phyloP scores from a whole-genome alignment of 2,329 filamentous ascomycete species.

The Parafenestella ontariensis region DNA sequence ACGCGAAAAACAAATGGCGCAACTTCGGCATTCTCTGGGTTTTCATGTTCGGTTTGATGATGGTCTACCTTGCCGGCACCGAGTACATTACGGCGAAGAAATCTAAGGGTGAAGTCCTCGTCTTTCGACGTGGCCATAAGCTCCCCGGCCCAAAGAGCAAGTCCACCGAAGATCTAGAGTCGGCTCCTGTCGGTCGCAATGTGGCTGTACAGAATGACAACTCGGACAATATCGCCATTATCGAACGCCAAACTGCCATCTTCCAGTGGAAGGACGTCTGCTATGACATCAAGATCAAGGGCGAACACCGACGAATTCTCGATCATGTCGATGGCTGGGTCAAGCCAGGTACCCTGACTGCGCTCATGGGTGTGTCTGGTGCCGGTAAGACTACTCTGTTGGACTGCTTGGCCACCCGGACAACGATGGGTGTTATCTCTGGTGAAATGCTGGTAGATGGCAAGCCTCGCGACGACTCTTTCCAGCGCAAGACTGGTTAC shows the following conservation, averaged over 20 bases:
- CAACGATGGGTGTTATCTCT: conserved; percentile 85
- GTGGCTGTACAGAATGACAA: conserved; percentile 46
- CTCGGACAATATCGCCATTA: conserved; percentile 52
- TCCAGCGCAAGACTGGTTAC: conserved; percentile 92
- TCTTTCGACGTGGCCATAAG: conserved; percentile 57
- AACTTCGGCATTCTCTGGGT: conserved; percentile 57
- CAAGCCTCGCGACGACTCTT: conserved; percentile 74
- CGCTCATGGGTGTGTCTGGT: conserved; percentile 88
- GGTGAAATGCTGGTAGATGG: conserved; percentile 89
- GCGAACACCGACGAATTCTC: conserved; percentile 75
- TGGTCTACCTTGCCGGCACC: conserved; percentile 52
- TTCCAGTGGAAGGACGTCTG: conserved; percentile 89
- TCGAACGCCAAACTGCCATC: conserved; percentile 72
- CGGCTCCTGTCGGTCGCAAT: conserved; percentile 36
- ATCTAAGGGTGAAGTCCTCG: conserved; percentile 60
- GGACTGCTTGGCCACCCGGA: conserved; percentile 83
- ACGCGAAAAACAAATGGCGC: conserved; percentile 53
- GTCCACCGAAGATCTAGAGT: conserved; percentile 52
- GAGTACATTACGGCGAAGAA: conserved; percentile 58
- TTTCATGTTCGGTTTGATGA: conserved; percentile 54
- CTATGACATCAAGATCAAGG: conserved; percentile 82
- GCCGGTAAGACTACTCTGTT: conserved; percentile 94
- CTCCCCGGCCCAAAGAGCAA: conserved; percentile 56
- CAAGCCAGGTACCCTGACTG: conserved; percentile 84
- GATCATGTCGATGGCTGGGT: conserved; percentile 93